Evolutionary conservation across 352 stramenopile genomes (phyloP).

Genomic region (Pythium graminicola): DNA sequence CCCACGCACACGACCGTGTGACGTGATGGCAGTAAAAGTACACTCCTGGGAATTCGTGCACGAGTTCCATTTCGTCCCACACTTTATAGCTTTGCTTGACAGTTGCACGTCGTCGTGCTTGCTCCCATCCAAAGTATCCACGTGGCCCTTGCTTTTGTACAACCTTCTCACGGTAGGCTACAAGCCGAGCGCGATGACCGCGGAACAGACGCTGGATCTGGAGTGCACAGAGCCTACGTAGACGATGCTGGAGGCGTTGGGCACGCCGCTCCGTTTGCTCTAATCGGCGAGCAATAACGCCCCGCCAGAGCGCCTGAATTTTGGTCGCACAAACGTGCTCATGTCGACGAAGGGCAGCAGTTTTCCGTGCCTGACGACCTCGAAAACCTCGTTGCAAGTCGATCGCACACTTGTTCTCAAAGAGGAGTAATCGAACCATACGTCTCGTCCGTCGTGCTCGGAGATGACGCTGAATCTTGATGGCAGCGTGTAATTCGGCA

Average conservation of each 20-base stretch:
- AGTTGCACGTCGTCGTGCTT: conserved; percentile 25
- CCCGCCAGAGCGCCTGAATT: conserved; percentile 51
- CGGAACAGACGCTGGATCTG: conserved; percentile 55
- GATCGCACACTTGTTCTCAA: conserved; percentile 52
- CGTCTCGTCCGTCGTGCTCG: conserved; percentile 34
- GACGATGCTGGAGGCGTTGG: conserved; percentile 21
- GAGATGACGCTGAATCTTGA: conserved; percentile 62
- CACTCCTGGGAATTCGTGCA: conserved; percentile 37
- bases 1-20: conserved; percentile 60
- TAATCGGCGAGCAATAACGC: conserved; percentile 25
- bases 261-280: conserved; percentile 23
- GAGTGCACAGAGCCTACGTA: conserved; percentile 25
- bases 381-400: conserved; percentile 64
- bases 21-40: conserved; percentile 71
- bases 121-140: conserved; percentile 61
- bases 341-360: conserved; percentile 27
- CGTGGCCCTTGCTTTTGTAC: conserved; percentile 40
- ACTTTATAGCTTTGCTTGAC: conserved; percentile 48
- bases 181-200: conserved; percentile 35
- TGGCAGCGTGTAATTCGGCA: conserved; percentile 37
- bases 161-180: conserved; percentile 37
- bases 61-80: conserved; percentile 67
- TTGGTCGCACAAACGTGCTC: conserved; percentile 33
- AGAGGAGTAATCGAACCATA: conserved; percentile 40
- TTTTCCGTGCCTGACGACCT: conserved; percentile 37